A percentile compares a stretch with the other conserved stretches of the same genome.
phyloP scores from a whole-genome alignment of 2,329 filamentous ascomycete species.

The Nannizzia gypsea region DNA sequence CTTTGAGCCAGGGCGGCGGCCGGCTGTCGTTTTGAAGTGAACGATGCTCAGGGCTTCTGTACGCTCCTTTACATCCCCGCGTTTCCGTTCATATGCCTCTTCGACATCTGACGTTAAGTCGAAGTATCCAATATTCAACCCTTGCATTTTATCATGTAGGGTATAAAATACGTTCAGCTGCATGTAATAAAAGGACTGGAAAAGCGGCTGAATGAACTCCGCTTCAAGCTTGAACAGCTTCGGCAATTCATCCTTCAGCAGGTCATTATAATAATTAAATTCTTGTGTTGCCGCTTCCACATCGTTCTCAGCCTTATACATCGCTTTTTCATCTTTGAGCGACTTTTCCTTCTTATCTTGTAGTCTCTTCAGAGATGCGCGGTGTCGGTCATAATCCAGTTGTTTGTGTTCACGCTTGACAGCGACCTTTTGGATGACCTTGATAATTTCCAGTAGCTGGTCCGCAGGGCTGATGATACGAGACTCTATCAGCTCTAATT shows the following conservation, averaged over 20 bases:
- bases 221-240: conserved; percentile 80
- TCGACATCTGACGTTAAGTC: conserved; percentile 83
- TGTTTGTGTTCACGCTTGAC: conserved; percentile 94
- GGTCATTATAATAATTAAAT: conserved; percentile 94
- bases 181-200: conserved; percentile 99
- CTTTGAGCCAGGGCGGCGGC: conserved; percentile 29
- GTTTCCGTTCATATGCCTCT: conserved; percentile 79
- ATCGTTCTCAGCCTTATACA: conserved; percentile 91
- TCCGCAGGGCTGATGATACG: conserved; percentile 85
- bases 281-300: conserved; percentile 87
- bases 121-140: conserved; percentile 94
- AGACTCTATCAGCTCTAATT: conserved; percentile 94
- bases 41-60: conserved; percentile 76
- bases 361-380: conserved; percentile 74
- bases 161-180: conserved; percentile 99
- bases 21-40: conserved; percentile 81
- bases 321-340: conserved; percentile 90
- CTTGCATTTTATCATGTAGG: conserved; percentile 94
- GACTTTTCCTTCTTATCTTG: conserved; percentile 96
- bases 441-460: conserved; percentile 88
- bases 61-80: conserved; percentile 76
- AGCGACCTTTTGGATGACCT: conserved; percentile 79
- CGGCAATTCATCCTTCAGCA: conserved; percentile 90
- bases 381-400: conserved; percentile 86
- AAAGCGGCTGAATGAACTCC: conserved; percentile 91